Evolutionary conservation across 2,329 filamentous ascomycete species (phyloP).

Genomic region (Pseudogymnoascus sp.): DNA sequence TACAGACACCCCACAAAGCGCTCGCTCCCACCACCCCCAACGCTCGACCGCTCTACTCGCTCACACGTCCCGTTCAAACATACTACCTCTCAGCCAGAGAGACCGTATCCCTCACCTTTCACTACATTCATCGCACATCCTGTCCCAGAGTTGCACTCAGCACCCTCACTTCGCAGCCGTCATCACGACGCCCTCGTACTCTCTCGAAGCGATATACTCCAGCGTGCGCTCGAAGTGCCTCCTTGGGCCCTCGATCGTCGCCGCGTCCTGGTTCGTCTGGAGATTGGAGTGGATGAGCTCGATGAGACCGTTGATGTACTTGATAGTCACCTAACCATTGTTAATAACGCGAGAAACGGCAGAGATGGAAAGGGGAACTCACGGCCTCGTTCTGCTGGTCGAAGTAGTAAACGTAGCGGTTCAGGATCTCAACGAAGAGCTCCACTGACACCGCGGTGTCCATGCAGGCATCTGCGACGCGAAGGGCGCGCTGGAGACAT

Average conservation of each 20-base stretch:
- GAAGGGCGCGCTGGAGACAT: slow-evolving; percentile 87
- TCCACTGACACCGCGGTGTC: slow-evolving; percentile 95
- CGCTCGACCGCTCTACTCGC: neutral
- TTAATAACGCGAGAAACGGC: slow-evolving; percentile 18
- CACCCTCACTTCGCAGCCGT: slow-evolving; percentile 35
- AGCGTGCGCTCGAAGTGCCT: slow-evolving; percentile 92
- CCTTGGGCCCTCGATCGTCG: slow-evolving; percentile 78
- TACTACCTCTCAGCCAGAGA: neutral
- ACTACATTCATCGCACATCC: neutral
- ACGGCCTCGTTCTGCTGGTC: slow-evolving; percentile 97
- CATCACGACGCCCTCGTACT: slow-evolving; percentile 81
- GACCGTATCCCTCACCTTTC: neutral
- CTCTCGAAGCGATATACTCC: slow-evolving; percentile 83
- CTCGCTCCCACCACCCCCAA: neutral
- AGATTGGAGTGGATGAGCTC: slow-evolving; percentile 97
- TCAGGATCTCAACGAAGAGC: slow-evolving; percentile 95
- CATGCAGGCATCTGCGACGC: slow-evolving; percentile 98
- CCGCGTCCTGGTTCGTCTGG: slow-evolving; percentile 72
- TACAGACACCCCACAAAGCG: neutral
- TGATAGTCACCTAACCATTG: slow-evolving; percentile 65
- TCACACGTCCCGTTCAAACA: neutral
- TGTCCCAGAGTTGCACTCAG: neutral
- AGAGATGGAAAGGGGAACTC: slow-evolving; percentile 27
- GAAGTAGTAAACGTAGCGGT: slow-evolving; percentile 98
- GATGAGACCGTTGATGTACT: slow-evolving; percentile 95